Evolutionary conservation across 2,329 filamentous ascomycete genomes (phyloP).

Genomic region (Fusarium succisae): DNA sequence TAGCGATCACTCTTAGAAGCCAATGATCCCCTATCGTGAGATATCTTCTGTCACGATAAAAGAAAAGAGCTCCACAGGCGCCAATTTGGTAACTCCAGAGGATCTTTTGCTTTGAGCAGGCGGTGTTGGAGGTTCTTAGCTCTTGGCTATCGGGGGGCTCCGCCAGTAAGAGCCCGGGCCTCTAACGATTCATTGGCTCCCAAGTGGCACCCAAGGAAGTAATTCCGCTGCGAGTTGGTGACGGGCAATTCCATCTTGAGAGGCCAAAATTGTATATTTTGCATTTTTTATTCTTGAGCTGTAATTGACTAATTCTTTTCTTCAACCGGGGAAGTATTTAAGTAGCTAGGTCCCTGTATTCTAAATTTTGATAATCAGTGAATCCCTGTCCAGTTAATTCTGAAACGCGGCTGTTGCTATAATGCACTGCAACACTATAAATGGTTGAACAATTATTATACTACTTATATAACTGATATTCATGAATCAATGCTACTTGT

Average conservation of each 20-base stretch:
- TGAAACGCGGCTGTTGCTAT: background rate
- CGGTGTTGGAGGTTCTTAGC: slow-evolving; percentile 7
- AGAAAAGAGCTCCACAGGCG: slow-evolving; percentile 15
- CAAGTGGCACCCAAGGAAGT: background rate
- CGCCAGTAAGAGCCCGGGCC: slow-evolving; percentile 20
- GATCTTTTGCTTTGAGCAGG: slow-evolving; percentile 9
- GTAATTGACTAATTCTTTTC: background rate
- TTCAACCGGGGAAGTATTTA: background rate
- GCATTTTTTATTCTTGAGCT: background rate
- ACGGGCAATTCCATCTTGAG: background rate
- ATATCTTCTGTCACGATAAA: slow-evolving; percentile 13
- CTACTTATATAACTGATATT: background rate
- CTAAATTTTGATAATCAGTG: background rate
- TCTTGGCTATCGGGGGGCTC: slow-evolving; percentile 36
- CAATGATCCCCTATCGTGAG: slow-evolving; percentile 3
- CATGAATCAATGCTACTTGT: background rate
- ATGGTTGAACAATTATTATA: background rate
- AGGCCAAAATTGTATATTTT: background rate
- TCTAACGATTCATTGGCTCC: slow-evolving; percentile 7
- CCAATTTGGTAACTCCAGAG: slow-evolving; percentile 3
- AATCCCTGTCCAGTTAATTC: background rate
- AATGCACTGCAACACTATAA: background rate
- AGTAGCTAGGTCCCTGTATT: background rate
- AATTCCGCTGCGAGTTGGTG: slow-evolving; percentile 7
- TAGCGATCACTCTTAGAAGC: background rate